Percentiles rank a stretch among this genome's conserved stretches.
Conservation (phyloP, 106 monocot genomes). For the Narthecium ossifragum region DNA sequence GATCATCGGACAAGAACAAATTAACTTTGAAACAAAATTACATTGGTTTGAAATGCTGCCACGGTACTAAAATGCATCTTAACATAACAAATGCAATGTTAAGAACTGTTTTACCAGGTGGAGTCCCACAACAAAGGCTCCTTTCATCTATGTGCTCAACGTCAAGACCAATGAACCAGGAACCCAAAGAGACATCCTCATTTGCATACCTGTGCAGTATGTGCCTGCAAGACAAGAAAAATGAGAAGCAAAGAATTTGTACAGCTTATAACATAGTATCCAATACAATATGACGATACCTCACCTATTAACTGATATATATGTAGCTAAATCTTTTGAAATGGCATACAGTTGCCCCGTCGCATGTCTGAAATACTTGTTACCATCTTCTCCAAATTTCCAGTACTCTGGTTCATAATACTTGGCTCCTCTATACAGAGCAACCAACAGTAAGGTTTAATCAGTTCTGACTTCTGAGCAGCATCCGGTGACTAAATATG, state of each 20-base stretch:
- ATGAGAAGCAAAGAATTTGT: not conserved
- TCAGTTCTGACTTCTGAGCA: too few relatives aligned
- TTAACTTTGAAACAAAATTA: too few relatives aligned
- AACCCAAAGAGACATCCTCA: slow-evolving; percentile 71
- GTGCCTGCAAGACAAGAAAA: slow-evolving; percentile 20
- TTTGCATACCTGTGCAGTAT: slow-evolving; percentile 63
- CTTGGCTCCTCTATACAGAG: slow-evolving; percentile 36
- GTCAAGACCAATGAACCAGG: slow-evolving; percentile 68
- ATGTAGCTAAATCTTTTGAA: slow-evolving; percentile 61
- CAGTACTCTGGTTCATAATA: slow-evolving; percentile 70
- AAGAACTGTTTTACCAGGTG: too few relatives aligned
- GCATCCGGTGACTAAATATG: too few relatives aligned
- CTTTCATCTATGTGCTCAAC: slow-evolving; percentile 63
- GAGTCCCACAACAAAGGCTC: slow-evolving; percentile 59
- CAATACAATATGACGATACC: not conserved
- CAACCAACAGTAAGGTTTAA: not conserved
- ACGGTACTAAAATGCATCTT: too few relatives aligned
- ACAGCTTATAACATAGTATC: not conserved
- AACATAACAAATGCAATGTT: too few relatives aligned
- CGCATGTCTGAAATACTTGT: slow-evolving; percentile 76
- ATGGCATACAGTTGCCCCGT: slow-evolving; percentile 66
- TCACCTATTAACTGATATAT: slow-evolving; percentile 61
- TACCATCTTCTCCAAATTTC: slow-evolving; percentile 70
- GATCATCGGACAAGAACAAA: too few relatives aligned
- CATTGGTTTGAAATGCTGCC: too few relatives aligned